These are phyloP conservation scores for Iodosphaeria phyllophila DNA, from an alignment of 2,329 filamentous ascomycete species.

Conservation along the genomic window DNA sequence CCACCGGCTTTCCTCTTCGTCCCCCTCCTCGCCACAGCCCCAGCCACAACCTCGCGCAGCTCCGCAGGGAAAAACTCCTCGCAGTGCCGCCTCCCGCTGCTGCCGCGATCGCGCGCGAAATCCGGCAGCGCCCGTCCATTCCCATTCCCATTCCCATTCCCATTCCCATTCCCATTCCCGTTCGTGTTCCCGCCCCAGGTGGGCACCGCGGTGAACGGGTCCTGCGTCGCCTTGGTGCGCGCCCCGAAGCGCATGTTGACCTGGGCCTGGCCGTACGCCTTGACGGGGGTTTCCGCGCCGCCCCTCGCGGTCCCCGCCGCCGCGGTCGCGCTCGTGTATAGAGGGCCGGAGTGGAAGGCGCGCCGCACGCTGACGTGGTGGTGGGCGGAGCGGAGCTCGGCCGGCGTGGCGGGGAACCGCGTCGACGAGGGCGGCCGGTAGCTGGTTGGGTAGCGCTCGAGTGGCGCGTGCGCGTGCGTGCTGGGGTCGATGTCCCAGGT, in stretches of 20 bases:
- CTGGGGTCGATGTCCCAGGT: slow-evolving; percentile 36
- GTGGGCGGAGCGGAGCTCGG: slow-evolving; percentile 28
- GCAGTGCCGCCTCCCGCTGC: no score
- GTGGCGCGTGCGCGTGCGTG: slow-evolving; percentile 30
- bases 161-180: no score
- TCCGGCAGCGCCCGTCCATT: no score
- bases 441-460: slow-evolving; percentile 35
- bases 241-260: slow-evolving; percentile 35
- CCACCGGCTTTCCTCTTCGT: no score
- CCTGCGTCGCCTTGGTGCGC: slow-evolving; percentile 33
- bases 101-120: no score
- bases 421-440: slow-evolving; percentile 27
- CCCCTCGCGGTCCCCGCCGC: slow-evolving; percentile 19
- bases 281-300: no score
- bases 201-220: slow-evolving; percentile 39
- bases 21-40: no score
- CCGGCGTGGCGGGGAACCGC: slow-evolving; percentile 18
- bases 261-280: slow-evolving; percentile 36
- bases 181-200: no score
- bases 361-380: slow-evolving; percentile 36
- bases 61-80: slow-evolving; percentile 35
- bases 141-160: no score
- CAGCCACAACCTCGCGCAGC: slow-evolving; percentile 34
- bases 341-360: slow-evolving; percentile 32
- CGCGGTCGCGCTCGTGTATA: slow-evolving; percentile 26